Conservation (phyloP, 2,329 filamentous ascomycete genomes). For the Phyllosticta ampelicida region DNA sequence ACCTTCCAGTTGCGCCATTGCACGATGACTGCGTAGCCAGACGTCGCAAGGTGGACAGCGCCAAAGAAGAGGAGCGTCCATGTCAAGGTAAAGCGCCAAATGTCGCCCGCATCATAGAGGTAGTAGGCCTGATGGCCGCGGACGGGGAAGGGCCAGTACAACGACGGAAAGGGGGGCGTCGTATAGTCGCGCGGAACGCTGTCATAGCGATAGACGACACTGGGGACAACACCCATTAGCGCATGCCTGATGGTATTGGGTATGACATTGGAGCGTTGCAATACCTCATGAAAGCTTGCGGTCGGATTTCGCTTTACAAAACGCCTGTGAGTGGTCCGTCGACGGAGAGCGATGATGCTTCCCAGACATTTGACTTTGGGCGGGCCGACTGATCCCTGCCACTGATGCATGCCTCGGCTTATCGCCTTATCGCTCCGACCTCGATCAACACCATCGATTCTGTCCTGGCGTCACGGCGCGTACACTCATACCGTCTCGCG, state of each 20-base stretch:
- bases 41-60: constrained; percentile 62
- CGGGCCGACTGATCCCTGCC: not conserved
- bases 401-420: constrained; percentile 5
- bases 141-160: constrained; percentile 62
- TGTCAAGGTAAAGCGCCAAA: constrained; percentile 77
- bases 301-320: not conserved
- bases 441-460: not conserved
- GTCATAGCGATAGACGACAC: constrained; percentile 35
- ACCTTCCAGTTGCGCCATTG: constrained; percentile 49
- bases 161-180: constrained; percentile 65
- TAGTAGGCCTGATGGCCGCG: constrained; percentile 46
- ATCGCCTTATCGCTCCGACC: not conserved
- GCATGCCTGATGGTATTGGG: not conserved
- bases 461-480: not conserved
- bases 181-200: constrained; percentile 48
- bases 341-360: not conserved
- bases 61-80: constrained; percentile 79
- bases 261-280: not conserved
- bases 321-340: not conserved
- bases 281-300: constrained; percentile 22
- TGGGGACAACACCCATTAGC: constrained; percentile 14
- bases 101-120: constrained; percentile 65
- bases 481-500: not conserved
- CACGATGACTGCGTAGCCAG: constrained; percentile 59
- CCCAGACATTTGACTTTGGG: not conserved